A percentile compares a stretch with the other conserved stretches of the same genome.
Conservation (phyloP, 371 early-diverging fungal species). For the Mortierella sp. region DNA sequence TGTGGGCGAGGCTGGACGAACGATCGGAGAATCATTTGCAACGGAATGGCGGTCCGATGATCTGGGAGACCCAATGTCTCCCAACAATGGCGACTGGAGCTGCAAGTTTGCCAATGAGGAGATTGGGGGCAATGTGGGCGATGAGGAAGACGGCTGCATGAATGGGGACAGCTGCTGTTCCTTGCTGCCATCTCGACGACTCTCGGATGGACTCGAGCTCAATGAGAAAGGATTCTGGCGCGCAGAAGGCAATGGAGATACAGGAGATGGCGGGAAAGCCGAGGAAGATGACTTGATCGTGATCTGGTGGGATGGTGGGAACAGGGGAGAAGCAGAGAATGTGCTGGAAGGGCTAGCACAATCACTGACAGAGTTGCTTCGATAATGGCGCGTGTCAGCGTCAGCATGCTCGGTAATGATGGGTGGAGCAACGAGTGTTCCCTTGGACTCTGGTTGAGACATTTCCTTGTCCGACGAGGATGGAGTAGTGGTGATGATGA, state of each 20-base stretch:
- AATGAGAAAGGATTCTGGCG: conserved; percentile 17
- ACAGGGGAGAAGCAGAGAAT: conserved; percentile 28
- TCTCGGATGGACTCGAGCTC: conserved; percentile 5
- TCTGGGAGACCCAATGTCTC: too few species aligned
- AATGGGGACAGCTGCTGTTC: conserved; percentile 28
- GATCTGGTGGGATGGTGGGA: conserved; percentile 17
- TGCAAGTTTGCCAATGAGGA: conserved; percentile 37
- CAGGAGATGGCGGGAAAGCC: conserved; percentile 17
- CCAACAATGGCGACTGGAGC: conserved; percentile 20
- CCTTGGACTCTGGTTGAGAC: conserved; percentile 6
- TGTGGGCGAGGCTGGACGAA: not conserved
- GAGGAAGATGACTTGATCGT: conserved; percentile 1
- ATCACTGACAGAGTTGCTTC: conserved; percentile 4
- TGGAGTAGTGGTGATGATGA: conserved; percentile 34
- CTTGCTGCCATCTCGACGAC: conserved; percentile 4
- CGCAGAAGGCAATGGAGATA: conserved; percentile 17
- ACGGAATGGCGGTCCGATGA: too few species aligned
- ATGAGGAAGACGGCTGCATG: conserved; percentile 15
- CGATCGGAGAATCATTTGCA: not conserved
- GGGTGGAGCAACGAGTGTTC: conserved; percentile 11
- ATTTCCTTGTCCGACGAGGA: conserved; percentile 17
- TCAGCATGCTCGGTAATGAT: conserved; percentile 16
- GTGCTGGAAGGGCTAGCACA: conserved; percentile 16
- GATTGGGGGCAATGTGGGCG: conserved; percentile 40
- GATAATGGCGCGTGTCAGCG: conserved; percentile 6